A percentile compares a stretch with the other conserved stretches of the same genome.
Evolutionary conservation across 768 basidiomycete species (phyloP).

Genomic region (Leucosporidium creatinivorum): DNA sequence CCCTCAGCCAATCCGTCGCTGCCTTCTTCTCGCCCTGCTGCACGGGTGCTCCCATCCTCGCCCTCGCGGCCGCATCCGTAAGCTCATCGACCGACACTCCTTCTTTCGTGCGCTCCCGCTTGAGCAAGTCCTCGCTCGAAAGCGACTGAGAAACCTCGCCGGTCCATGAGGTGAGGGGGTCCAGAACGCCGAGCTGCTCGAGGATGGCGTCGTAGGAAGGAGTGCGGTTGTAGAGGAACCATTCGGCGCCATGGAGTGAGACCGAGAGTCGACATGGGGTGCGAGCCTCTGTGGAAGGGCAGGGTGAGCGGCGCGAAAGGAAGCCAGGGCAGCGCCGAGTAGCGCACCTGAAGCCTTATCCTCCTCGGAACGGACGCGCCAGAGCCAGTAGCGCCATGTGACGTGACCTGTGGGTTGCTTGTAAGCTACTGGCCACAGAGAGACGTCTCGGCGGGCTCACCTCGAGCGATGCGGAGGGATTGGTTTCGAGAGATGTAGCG

Average conservation of each 20-base stretch:
- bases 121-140: background rate
- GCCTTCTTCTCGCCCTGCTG: constrained; percentile 15
- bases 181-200: constrained; percentile 46
- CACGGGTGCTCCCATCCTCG: background rate
- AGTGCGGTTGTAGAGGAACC: constrained; percentile 86
- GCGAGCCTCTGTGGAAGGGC: constrained; percentile 34
- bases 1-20: constrained; percentile 51
- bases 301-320: background rate
- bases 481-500: constrained; percentile 89
- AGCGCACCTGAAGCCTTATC: constrained; percentile 5
- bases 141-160: background rate
- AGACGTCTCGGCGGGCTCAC: background rate
- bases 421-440: background rate
- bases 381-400: constrained; percentile 92
- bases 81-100: background rate
- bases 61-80: background rate
- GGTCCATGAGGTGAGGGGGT: background rate
- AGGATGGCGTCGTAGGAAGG: constrained; percentile 82
- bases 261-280: constrained; percentile 73
- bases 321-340: background rate
- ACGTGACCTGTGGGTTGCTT: constrained; percentile 57
- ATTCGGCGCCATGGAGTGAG: constrained; percentile 76
- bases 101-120: background rate
- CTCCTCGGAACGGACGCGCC: constrained; percentile 42
- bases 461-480: constrained; percentile 61